Evolutionary conservation across 1,284 basidiomycete species (phyloP).

Genomic region (Ustilago crameri): DNA sequence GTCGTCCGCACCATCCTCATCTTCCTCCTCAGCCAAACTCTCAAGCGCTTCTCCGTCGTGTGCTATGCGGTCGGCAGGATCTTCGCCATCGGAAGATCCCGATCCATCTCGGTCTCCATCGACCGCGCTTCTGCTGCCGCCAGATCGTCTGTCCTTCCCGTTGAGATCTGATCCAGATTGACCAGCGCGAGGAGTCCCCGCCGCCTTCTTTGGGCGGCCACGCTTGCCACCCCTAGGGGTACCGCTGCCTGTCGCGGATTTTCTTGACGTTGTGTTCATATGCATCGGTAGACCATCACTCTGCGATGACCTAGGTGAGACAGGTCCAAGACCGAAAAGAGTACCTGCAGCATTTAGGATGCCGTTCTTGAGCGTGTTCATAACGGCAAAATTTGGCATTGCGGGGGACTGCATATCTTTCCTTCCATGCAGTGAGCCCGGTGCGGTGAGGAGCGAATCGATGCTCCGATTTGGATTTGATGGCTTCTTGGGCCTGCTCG

Average conservation of each 20-base stretch:
- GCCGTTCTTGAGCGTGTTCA: slow-evolving; percentile 39
- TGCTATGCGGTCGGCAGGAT: slow-evolving; percentile 13
- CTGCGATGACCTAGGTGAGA: slow-evolving; percentile 26
- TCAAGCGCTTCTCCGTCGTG: slow-evolving; percentile 24
- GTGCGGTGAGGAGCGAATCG: slow-evolving; percentile 29
- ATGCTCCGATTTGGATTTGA: slow-evolving; percentile 39
- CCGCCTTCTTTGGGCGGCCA: slow-evolving; percentile 26
- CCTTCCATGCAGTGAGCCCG: slow-evolving; percentile 9
- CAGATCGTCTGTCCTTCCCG: slow-evolving; percentile 8
- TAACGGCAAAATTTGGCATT: slow-evolving; percentile 31
- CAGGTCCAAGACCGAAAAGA: slow-evolving; percentile 23
- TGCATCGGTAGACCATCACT: neutral
- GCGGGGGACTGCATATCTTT: slow-evolving; percentile 5
- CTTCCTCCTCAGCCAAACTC: slow-evolving; percentile 32
- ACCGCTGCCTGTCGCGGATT: slow-evolving; percentile 11
- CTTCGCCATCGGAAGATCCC: slow-evolving; percentile 30
- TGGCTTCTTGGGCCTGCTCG: slow-evolving; percentile 38
- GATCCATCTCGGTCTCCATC: slow-evolving; percentile 27
- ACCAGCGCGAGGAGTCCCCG: slow-evolving; percentile 12
- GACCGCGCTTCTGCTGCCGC: slow-evolving; percentile 18
- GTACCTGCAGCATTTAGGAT: slow-evolving; percentile 35
- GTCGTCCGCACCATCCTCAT: slow-evolving; percentile 10
- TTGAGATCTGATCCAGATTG: slow-evolving; percentile 11
- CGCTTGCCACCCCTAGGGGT: slow-evolving; percentile 20
- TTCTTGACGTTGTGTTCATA: slow-evolving; percentile 13